Base-by-base conservation (phyloP, 352 stramenopile species). In the Phytophthora fragariae region DNA sequence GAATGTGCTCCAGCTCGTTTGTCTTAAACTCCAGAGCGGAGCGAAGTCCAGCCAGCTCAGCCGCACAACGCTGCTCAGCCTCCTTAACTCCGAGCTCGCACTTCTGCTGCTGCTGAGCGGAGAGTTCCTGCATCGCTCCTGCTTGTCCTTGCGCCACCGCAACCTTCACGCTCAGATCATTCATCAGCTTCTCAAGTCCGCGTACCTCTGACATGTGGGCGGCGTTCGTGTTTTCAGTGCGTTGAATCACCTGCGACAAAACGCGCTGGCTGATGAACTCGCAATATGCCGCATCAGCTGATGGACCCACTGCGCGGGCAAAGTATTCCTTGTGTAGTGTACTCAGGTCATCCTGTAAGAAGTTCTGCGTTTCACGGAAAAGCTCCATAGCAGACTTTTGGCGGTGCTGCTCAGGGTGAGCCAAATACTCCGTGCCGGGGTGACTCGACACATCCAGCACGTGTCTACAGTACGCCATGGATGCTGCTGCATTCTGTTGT, bases 11-110 rank as follows among this genome's bases (percentile, higher is more conserved):
- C 17, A 96, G 73, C 70, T 96, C 89, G 67, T 94, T 92, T 15
- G 88, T 95, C 75, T 96, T 95, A 71, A 93, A 95, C 49, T 96
- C 89, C 31, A 96, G 67, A 35, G 85, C 90, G 29, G 88, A 86
- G 14, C 81, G 84, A 70, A 96, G 73, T 37, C 77, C 75, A 8
- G 84, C 64, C 44, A 95, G 78, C 67, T 96, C 87, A 24, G 80
- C 83, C 15, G 85, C 79, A 62, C 84, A 93, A 5, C 89, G 88
- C 68, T 92, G 83, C 62, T 95, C 88, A 15, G 84, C 84, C 60
- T 96, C 90, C 54, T 89, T 90, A 24, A 95, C 79, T 55, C 77
- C 92, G 7, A 86, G 70, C 63, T 94, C 84, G 64, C 83, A 91
- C 66, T 95, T 95, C 53, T 94, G 85, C 33, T 92, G 82, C 60